phyloP scores from a whole-genome alignment of 352 stramenopile genomes.

The Phytophthora agathidicida region DNA sequence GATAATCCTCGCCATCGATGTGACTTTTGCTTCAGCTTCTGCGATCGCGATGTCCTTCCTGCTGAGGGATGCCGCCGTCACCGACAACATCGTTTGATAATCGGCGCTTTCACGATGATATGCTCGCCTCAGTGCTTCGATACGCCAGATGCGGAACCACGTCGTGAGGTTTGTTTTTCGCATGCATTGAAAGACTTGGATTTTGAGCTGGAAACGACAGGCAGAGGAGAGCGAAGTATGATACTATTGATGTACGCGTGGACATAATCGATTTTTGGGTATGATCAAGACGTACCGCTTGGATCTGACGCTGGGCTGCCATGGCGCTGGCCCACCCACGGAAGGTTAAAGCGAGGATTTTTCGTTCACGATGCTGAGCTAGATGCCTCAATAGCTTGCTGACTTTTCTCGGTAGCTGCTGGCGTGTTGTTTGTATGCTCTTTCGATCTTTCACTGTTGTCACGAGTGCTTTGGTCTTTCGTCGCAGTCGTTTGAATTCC shows the following conservation, averaged over 20 bases:
- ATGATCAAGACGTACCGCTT: conserved; percentile 39
- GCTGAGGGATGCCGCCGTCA: conserved; percentile 74
- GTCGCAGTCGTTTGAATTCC: conserved; percentile 68
- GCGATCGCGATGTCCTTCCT: conserved; percentile 79
- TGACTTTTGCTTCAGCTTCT: conserved; percentile 66
- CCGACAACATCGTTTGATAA: conserved; percentile 84
- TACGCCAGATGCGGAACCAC: conserved; percentile 74
- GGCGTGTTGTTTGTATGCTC: conserved; percentile 39
- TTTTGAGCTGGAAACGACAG: conserved; percentile 52
- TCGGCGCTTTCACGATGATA: conserved; percentile 82
- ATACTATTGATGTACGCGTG: too few relatives aligned
- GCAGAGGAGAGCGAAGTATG: neutral
- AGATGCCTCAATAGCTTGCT: conserved; percentile 40
- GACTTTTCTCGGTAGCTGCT: conserved; percentile 52
- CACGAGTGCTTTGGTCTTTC: conserved; percentile 54
- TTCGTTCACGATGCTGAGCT: conserved; percentile 16
- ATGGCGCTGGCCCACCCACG: conserved; percentile 51
- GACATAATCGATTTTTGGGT: too few relatives aligned
- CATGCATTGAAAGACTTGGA: conserved; percentile 56
- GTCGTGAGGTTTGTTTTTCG: conserved; percentile 59
- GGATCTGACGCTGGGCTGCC: conserved; percentile 49
- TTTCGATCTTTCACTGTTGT: conserved; percentile 62
- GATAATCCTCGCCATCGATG: conserved; percentile 78
- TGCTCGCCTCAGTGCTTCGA: conserved; percentile 67
- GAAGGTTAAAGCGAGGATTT: conserved; percentile 45